Evolutionary conservation across 805 yeast genomes (phyloP).

Genomic region (Wickerhamomyces tratensis): DNA sequence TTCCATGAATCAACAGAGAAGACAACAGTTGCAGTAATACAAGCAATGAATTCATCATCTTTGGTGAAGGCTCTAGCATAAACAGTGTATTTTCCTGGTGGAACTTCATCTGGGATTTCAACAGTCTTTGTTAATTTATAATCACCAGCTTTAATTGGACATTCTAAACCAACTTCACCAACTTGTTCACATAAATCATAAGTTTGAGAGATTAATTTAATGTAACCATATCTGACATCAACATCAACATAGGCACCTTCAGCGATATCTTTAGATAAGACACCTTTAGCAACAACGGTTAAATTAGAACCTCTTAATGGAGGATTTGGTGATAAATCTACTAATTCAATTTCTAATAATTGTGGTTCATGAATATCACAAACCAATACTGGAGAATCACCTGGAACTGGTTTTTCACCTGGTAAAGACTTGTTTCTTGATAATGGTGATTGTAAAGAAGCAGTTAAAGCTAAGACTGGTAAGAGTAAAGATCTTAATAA

Average conservation of each 20-base stretch:
- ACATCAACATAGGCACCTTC: slow-evolving; percentile 95
- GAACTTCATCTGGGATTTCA: slow-evolving; percentile 83
- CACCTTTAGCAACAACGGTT: slow-evolving; percentile 70
- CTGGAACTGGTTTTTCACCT: slow-evolving; percentile 68
- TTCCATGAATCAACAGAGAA: slow-evolving; percentile 26
- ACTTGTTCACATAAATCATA: slow-evolving; percentile 87
- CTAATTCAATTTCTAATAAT: slow-evolving; percentile 46
- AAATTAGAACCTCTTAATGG: slow-evolving; percentile 80
- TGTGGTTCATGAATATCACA: slow-evolving; percentile 67
- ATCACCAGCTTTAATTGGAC: slow-evolving; percentile 71
- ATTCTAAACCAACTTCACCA: slow-evolving; percentile 70
- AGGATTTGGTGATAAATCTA: slow-evolving; percentile 74
- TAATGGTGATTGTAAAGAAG: slow-evolving; percentile 10
- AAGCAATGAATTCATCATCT: slow-evolving; percentile 74
- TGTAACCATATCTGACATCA: slow-evolving; percentile 87
- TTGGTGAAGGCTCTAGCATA: slow-evolving; percentile 83
- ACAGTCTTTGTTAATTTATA: slow-evolving; percentile 62
- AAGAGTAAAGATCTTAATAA: too few species aligned
- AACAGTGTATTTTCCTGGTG: slow-evolving; percentile 88
- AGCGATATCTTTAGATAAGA: slow-evolving; percentile 39
- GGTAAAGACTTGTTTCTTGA: slow-evolving; percentile 18
- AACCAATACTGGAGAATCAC: slow-evolving; percentile 73
- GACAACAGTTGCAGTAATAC: slow-evolving; percentile 65
- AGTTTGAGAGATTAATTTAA: slow-evolving; percentile 80
- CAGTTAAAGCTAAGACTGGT: slow-evolving; percentile 2